A percentile compares a stretch with the other conserved stretches of the same genome.
Conservation (phyloP, 2,329 filamentous ascomycete species). For the Xylariaceae sp. region DNA sequence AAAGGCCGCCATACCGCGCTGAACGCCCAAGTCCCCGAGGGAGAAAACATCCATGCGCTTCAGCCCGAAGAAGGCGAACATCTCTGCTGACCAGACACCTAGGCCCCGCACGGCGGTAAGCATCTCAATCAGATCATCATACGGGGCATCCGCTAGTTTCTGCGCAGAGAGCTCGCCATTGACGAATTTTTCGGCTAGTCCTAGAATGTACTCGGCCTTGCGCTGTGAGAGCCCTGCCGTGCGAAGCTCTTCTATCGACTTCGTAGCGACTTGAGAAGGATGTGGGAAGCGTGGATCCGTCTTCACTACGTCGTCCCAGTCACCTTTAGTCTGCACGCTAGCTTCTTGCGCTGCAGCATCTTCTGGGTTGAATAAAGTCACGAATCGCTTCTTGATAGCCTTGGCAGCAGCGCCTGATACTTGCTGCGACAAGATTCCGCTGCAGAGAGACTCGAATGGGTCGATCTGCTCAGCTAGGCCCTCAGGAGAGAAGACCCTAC, state of each 20-base stretch:
- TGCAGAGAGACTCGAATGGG: conserved; percentile 78
- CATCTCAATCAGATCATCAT: conserved; percentile 80
- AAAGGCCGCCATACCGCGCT: conserved; percentile 89
- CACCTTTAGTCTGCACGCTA: not conserved
- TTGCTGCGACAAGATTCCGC: conserved; percentile 93
- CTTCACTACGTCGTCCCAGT: conserved; percentile 5
- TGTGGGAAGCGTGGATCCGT: conserved; percentile 58
- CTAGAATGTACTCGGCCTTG: conserved; percentile 92
- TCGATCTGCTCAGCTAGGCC: conserved; percentile 82
- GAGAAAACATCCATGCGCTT: conserved; percentile 94
- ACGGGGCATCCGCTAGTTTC: conserved; percentile 72
- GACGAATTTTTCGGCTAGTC: conserved; percentile 77
- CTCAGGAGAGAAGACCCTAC: conserved; percentile 73
- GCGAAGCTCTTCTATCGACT: conserved; percentile 64
- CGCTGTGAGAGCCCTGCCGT: conserved; percentile 86
- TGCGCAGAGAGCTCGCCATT: conserved; percentile 69
- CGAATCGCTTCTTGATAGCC: conserved; percentile 82
- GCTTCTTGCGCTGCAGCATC: not conserved
- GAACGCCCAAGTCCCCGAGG: conserved; percentile 86
- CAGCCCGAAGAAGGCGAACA: conserved; percentile 96
- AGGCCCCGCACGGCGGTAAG: conserved; percentile 83
- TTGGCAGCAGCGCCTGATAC: conserved; percentile 89
- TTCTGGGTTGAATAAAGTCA: conserved; percentile 60
- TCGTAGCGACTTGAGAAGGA: conserved; percentile 66
- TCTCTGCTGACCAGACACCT: conserved; percentile 89